These are phyloP conservation scores for Exobasidium cylindrosporum DNA, from an alignment of 1,284 basidiomycete genomes.

Conservation along the genomic window DNA sequence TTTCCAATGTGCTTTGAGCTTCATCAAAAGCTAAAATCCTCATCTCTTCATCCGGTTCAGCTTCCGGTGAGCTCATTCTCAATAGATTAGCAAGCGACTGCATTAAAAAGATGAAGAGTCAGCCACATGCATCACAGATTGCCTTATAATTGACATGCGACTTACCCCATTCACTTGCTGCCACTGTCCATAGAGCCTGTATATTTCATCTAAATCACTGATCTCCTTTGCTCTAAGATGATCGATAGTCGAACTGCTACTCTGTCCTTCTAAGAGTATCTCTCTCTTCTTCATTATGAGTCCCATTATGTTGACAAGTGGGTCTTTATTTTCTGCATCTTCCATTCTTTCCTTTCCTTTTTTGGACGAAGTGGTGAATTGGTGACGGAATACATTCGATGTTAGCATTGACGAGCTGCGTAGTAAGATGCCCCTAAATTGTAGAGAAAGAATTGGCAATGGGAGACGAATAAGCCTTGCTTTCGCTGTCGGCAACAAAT, in stretches of 20 bases:
- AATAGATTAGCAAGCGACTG: conserved; percentile 6
- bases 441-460: too few species aligned
- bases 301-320: background rate
- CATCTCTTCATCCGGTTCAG: conserved; percentile 67
- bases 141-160: too few species aligned
- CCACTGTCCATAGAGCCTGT: background rate
- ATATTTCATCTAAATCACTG: background rate
- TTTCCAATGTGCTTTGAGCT: conserved; percentile 61
- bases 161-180: background rate
- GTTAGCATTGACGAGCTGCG: too few species aligned
- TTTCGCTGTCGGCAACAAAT: background rate
- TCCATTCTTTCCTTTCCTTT: background rate
- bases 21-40: conserved; percentile 74
- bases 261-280: background rate
- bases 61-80: background rate
- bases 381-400: too few species aligned
- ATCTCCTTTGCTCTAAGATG: background rate
- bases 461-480: background rate
- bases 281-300: background rate
- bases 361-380: background rate
- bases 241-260: background rate
- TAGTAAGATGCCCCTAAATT: too few species aligned
- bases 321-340: background rate
- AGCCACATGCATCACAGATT: too few species aligned
- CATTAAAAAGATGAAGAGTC: too few species aligned